phyloP scores from a whole-genome alignment of 495 filamentous ascomycete genomes.

The Tuber brumale region DNA sequence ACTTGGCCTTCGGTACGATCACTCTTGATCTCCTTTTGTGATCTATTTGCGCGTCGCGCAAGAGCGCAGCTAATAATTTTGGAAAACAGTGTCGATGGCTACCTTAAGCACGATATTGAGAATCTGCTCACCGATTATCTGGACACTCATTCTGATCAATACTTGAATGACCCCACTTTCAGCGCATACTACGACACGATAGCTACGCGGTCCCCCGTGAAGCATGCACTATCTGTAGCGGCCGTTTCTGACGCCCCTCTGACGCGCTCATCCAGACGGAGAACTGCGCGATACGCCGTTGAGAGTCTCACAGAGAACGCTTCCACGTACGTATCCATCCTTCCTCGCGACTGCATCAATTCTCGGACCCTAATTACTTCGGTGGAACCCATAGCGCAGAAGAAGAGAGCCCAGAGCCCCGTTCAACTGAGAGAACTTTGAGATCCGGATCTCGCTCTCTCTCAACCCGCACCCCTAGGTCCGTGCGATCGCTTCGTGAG shows the following conservation, averaged over 20 bases:
- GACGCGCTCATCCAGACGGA: conserved; percentile 36
- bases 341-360: background rate
- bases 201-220: conserved; percentile 63
- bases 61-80: conserved; percentile 29
- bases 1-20: conserved; percentile 59
- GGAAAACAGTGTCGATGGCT: conserved; percentile 56
- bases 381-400: conserved; percentile 15
- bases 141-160: conserved; percentile 55
- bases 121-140: conserved; percentile 68
- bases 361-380: background rate
- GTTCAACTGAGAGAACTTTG: conserved; percentile 30
- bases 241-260: conserved; percentile 17
- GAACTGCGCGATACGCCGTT: conserved; percentile 23
- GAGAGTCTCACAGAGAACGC: conserved; percentile 16
- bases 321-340: conserved; percentile 29
- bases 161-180: conserved; percentile 58
- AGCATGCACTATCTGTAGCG: conserved; percentile 49
- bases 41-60: conserved; percentile 18
- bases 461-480: conserved; percentile 53
- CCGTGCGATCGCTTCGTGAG: conserved; percentile 48
- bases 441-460: conserved; percentile 36
- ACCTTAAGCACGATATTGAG: conserved; percentile 79
- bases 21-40: conserved; percentile 17
- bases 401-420: conserved; percentile 27
- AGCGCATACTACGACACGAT: conserved; percentile 67